phyloP scores from a whole-genome alignment of 352 stramenopile genomes.

The Pythium vanterpoolii region DNA sequence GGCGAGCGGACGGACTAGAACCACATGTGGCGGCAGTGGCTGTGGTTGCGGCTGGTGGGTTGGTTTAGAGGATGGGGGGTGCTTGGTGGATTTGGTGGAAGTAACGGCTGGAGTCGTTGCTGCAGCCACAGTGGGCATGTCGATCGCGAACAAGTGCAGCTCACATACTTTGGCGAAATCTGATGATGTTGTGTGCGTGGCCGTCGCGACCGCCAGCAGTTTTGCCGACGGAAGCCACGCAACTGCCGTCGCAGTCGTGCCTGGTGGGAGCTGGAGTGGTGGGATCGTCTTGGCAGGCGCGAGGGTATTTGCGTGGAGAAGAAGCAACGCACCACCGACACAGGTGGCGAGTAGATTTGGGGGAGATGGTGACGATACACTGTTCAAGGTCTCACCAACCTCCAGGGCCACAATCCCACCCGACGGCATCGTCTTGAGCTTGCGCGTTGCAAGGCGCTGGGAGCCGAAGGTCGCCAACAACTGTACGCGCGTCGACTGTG shows the following conservation, averaged over 20 bases:
- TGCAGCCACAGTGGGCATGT: neutral
- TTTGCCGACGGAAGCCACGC: constrained; percentile 14
- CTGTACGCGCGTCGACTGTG: constrained; percentile 32
- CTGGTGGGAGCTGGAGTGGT: neutral
- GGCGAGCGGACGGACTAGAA: constrained; percentile 6
- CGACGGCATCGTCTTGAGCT: constrained; percentile 28
- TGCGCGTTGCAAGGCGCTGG: constrained; percentile 21
- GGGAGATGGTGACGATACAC: neutral
- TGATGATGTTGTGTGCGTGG: neutral
- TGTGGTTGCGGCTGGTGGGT: neutral
- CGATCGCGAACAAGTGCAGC: neutral
- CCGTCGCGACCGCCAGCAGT: constrained; percentile 10
- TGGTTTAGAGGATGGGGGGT: neutral
- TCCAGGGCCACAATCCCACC: neutral
- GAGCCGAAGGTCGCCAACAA: constrained; percentile 25
- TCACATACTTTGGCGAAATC: neutral
- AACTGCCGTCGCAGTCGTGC: neutral
- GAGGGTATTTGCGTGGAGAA: constrained; percentile 13
- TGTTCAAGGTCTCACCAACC: no score
- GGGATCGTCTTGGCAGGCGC: constrained; percentile 4
- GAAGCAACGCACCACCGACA: neutral
- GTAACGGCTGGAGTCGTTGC: neutral
- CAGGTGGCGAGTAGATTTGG: constrained; percentile 2
- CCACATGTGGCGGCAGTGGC: neutral
- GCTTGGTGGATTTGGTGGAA: neutral